Percentiles rank a stretch among this genome's conserved stretches.
Evolutionary conservation across 1,139 yeast species (phyloP).

Genomic region (Geotrichum europaeum): DNA sequence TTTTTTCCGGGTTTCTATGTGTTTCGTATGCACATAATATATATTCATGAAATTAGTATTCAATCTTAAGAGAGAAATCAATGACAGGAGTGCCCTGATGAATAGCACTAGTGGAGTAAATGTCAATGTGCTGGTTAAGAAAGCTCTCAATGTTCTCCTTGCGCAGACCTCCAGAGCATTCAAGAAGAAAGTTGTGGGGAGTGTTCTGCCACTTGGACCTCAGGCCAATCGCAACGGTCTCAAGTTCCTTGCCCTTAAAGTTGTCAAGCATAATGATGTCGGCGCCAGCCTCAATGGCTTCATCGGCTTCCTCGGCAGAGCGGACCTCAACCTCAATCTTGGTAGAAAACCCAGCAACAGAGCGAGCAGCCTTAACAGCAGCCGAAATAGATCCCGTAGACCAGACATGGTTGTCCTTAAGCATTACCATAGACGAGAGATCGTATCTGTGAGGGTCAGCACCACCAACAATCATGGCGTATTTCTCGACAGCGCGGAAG

Average conservation of each 20-base stretch:
- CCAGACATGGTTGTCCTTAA: conserved; percentile 89
- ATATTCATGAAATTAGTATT: conserved; percentile 28
- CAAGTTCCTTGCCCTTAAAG: conserved; percentile 63
- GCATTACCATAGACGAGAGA: conserved; percentile 90
- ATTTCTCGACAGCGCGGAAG: conserved; percentile 76
- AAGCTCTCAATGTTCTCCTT: conserved; percentile 58
- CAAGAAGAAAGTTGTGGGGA: conserved; percentile 56
- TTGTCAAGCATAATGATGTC: conserved; percentile 95
- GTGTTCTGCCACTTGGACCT: conserved; percentile 47
- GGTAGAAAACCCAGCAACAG: conserved; percentile 80
- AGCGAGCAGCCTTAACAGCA: conserved; percentile 72
- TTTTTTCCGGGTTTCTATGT: not conserved
- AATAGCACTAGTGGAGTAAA: conserved; percentile 86
- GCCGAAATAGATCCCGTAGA: conserved; percentile 85
- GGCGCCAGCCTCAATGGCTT: conserved; percentile 92
- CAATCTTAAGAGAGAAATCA: conserved; percentile 80
- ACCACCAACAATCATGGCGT: conserved; percentile 93
- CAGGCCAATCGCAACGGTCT: conserved; percentile 56
- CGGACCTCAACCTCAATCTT: conserved; percentile 93
- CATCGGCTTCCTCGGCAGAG: conserved; percentile 75
- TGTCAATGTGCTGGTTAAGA: conserved; percentile 75
- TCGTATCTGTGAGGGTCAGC: conserved; percentile 91
- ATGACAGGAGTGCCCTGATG: conserved; percentile 83
- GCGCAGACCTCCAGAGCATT: conserved; percentile 89
- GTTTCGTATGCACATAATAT: not conserved